Evolutionary conservation across 352 stramenopile species (phyloP), one percentile per base, ranked within the genome.

Genomic region (Bremia lactucae): DNA sequence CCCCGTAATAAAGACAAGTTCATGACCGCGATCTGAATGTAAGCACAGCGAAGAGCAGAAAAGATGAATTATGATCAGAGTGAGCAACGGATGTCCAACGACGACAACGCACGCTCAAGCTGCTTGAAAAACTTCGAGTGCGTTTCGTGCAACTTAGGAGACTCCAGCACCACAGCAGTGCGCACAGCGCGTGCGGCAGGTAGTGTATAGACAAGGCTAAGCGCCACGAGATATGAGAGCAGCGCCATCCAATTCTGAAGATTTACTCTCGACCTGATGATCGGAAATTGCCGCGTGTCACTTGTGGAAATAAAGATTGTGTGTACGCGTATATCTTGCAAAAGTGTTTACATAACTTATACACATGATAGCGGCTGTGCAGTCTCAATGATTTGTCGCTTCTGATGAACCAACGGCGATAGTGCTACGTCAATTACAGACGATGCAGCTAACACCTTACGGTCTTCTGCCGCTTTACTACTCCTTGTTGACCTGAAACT

Each of bases 51-150:
- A 16, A n/a, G 6, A n/a, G 29, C 28, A 42, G 9, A 35, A 31
- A 31, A 28, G 24, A 11, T n/a, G n/a, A n/a, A 44, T 24, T 29
- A 13, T 3, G 10, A 33, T 13, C n/a, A 33, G 2, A 15, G 15
- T 33, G 5, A 59, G 26, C 13, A 58, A n/a, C 31, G 8, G 23
- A n/a, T n/a, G n/a, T n/a, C 28, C 1, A 4, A 4, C 31, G 2
- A 34, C 31, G 7, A 21, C 14, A 13, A 31, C 65, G 43, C 36
- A 85, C 72, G 65, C 45, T 62, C 31, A 22, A 88, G 69, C 33
- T 71, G 54, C 64, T 78, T 54, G 36, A 88, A 86, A 50, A 88
- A 88, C 49, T 76, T 79, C 44, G 72, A 65, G 62, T 88, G 73
- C 40, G 76, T 74, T 44, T 71, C 46, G 51, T 82, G 60, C 20